Evolutionary conservation across 345 rosid species (phyloP).

Genomic region (Fremontodendron californicum): DNA sequence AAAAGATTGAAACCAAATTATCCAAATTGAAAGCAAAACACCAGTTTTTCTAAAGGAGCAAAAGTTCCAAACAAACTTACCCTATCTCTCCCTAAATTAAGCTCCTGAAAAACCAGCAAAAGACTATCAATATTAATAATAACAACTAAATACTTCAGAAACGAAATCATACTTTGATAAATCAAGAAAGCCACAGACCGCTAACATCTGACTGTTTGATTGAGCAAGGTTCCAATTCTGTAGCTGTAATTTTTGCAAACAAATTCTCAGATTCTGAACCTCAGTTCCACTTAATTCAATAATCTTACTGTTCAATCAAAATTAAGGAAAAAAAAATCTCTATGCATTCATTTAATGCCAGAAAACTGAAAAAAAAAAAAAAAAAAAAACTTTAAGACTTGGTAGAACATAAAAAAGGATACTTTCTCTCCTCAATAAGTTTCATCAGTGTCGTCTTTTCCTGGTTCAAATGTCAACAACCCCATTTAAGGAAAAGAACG

Average conservation of each 20-base stretch:
- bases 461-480: conserved; percentile 31
- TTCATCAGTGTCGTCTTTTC: conserved; percentile 59
- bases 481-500: not conserved
- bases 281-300: conserved; percentile 49
- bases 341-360: not conserved
- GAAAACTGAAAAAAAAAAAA: not conserved
- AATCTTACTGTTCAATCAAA: conserved; percentile 40
- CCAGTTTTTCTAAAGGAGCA: not conserved
- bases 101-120: conserved; percentile 40
- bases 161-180: not conserved
- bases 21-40: not conserved
- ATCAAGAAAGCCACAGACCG: conserved; percentile 33
- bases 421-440: conserved; percentile 68
- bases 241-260: conserved; percentile 46
- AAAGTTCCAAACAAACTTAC: conserved; percentile 18
- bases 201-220: conserved; percentile 51
- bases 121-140: conserved; percentile 3
- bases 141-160: not conserved
- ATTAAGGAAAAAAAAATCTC: conserved; percentile 28
- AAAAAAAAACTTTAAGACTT: not conserved
- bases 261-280: conserved; percentile 40
- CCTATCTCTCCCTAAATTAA: conserved; percentile 54
- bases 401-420: conserved; percentile 39
- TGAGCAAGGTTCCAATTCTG: conserved; percentile 68
- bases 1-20: conserved; percentile 4